These are phyloP conservation scores for Pisolithus microcarpus DNA, from an alignment of 768 basidiomycete species.

Conservation along the genomic window DNA sequence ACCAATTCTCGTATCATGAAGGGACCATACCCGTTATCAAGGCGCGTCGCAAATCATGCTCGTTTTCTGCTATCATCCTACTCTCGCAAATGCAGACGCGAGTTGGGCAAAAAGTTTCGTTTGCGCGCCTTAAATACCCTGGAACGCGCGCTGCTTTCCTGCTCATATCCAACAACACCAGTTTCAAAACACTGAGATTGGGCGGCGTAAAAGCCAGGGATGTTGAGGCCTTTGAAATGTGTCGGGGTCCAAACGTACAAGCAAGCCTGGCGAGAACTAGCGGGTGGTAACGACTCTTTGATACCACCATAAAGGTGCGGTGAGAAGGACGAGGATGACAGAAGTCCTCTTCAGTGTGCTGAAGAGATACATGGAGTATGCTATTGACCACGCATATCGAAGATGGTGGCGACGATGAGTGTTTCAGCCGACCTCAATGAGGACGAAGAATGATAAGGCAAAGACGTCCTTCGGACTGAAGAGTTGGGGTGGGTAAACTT, in stretches of 20 bases:
- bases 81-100: neutral
- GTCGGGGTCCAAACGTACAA: constrained; percentile 78
- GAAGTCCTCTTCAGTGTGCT: constrained; percentile 32
- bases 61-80: neutral
- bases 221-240: constrained; percentile 67
- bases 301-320: constrained; percentile 23
- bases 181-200: constrained; percentile 62
- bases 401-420: constrained; percentile 25
- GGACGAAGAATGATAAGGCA: constrained; percentile 25
- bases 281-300: constrained; percentile 57
- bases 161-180: constrained; percentile 48
- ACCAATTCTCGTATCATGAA: constrained; percentile 54
- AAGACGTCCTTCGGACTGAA: constrained; percentile 34
- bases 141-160: constrained; percentile 19
- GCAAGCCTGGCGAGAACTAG: constrained; percentile 58
- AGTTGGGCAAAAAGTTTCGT: neutral
- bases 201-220: constrained; percentile 63
- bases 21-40: constrained; percentile 66
- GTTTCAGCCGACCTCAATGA: constrained; percentile 21
- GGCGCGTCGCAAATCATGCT: constrained; percentile 34
- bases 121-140: constrained; percentile 12
- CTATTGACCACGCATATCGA: constrained; percentile 44
- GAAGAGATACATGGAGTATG: no score
- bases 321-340: constrained; percentile 22
- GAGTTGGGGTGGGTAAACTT: constrained; percentile 75